phyloP scores from a whole-genome alignment of 148 eudicot genomes.

The Heliosperma pusillum region DNA sequence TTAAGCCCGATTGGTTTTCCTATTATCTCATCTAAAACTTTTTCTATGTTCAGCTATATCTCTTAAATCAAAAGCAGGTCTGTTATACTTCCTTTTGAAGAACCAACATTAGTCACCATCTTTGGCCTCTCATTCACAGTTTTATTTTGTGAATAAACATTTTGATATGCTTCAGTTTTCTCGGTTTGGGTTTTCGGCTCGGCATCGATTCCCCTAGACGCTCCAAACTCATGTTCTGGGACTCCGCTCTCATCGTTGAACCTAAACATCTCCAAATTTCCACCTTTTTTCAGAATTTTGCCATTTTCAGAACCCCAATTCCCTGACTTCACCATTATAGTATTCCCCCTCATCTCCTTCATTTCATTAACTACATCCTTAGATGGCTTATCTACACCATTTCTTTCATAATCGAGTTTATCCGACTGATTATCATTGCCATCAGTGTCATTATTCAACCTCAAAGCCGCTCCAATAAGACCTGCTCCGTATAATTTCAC shows the following conservation, averaged over 20 bases:
- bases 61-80: background rate
- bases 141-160: background rate
- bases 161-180: background rate
- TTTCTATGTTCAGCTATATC: background rate
- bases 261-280: no score
- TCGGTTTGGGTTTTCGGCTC: background rate
- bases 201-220: background rate
- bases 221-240: background rate
- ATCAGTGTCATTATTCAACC: constrained; percentile 9
- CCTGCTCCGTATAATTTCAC: constrained; percentile 15
- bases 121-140: background rate
- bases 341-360: no score
- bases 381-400: no score
- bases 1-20: no score
- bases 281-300: no score
- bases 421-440: background rate
- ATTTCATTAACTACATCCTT: no score
- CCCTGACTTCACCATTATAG: no score
- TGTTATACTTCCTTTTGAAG: background rate
- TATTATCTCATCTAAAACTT: background rate
- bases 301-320: background rate
- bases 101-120: background rate
- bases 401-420: background rate
- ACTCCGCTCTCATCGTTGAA: no score
- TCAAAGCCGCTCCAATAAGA: constrained; percentile 13